Base-by-base conservation (phyloP, 371 early-diverging fungal species). In the Mortierella sp. region DNA sequence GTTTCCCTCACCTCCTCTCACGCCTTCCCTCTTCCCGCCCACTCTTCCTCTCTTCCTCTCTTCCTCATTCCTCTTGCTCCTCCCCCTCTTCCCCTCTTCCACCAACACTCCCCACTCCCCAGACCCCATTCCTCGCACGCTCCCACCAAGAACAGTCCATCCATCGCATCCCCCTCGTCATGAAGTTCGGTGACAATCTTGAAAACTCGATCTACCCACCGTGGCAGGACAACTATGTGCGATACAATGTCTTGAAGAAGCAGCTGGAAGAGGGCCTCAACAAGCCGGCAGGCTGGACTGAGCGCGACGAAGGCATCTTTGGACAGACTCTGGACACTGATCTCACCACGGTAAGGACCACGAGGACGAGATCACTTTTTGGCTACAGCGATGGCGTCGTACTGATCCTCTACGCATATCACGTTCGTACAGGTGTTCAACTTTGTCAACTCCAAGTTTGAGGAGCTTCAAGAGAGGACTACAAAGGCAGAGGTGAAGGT, bases 381-480 rank as follows among this genome's bases (percentile, higher is more conserved):
- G 34, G 34, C 34, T 34, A 7, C 10, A 10, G 34, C 34, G 34
- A 34, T 10, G 7, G 34, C 10, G 34, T 34, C 34, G 34, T 34
- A 34, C 34, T 34, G 34, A 43, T 12, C 17, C 40, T 50, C 31
- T 9, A 14, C 25, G 21, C n/a, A n/a, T n/a, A 34, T 34, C 7
- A 10, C 34, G 10, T 29, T 39, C 27, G 24, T 10, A n/a, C 44
- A 76, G 76, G 57, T 94, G 25, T 91, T 90, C 68, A 85, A 88
- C 54, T 97, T 97, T 71, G 93, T 95, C 67, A 86, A 90, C 66
- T 85, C 92, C 68, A 98, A 98, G 83, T 86, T 90, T 63, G 94
- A 90, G 61, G 97, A 97, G 78, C 90, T 96, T 57, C 86, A 91
- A 91, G 61, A 92, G 91, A 65, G 89, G 88, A 82, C 88, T 83